Conservation (phyloP, 352 stramenopile genomes). For the Phytopythium oedochilum region DNA sequence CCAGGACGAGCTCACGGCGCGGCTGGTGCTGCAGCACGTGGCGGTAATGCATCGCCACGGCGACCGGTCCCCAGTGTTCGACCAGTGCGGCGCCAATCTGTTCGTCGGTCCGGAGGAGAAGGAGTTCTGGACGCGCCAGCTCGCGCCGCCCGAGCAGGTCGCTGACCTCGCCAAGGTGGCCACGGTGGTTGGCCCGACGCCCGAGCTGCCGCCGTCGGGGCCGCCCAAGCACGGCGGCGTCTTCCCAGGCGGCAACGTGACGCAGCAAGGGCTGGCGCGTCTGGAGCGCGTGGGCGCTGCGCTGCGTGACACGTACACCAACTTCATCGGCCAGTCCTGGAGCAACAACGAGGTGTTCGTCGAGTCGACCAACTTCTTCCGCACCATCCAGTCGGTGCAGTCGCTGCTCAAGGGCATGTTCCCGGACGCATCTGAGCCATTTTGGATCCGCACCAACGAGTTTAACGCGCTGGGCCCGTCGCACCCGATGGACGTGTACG, state of each 20-base stretch:
- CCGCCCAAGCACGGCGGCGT: constrained; percentile 6
- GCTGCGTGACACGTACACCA: constrained; percentile 12
- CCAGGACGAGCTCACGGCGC: constrained; percentile 1
- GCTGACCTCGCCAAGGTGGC: constrained; percentile 11
- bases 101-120: constrained; percentile 14
- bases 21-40: constrained; percentile 19
- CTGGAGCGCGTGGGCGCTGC: constrained; percentile 6
- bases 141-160: constrained; percentile 17
- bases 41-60: constrained; percentile 23
- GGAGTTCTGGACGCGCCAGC: constrained; percentile 14
- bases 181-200: constrained; percentile 7
- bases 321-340: constrained; percentile 1
- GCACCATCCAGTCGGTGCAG: constrained; percentile 18
- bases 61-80: constrained; percentile 20
- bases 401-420: constrained; percentile 5
- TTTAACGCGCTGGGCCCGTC: constrained; percentile 6
- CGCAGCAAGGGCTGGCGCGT: constrained; percentile 12
- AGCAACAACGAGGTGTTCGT: constrained; percentile 15
- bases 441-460: constrained; percentile 9
- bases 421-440: not conserved
- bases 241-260: constrained; percentile 20
- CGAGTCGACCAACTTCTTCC: constrained; percentile 21
- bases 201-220: constrained; percentile 1
- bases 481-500: constrained; percentile 13
- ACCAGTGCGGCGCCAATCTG: constrained; percentile 13